Evolutionary conservation across 805 yeast species (phyloP), one percentile per base, ranked within the genome.

Genomic region (Cyberlindnera misumaiensis): DNA sequence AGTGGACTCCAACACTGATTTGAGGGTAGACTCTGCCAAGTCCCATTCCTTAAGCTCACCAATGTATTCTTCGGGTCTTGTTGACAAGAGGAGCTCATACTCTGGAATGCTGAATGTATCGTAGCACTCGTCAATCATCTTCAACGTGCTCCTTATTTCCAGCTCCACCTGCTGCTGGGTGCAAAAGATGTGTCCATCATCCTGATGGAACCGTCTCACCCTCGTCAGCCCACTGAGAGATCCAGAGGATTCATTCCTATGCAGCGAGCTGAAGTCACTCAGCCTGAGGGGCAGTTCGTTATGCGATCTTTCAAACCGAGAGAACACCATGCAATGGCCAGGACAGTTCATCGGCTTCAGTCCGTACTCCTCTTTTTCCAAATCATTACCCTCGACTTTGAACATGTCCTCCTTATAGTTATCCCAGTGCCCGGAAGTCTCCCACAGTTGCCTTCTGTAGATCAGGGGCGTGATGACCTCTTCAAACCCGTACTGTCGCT

Each of bases 131-230:
- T 80, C 82, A 38, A 93, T 75, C 53, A 93, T 66, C 51, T 76
- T 70, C 41, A 93, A 67, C 11, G 93, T 83, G 39, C 76, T 73
- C 9, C 68, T 53, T 35, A 93, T 88, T 55, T 93, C 98, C 24
- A 58, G 51, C 35, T 72, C 73, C 34, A 93, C 80, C 62, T 93
- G 98, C 6, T 72, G 77, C 27, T 73, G 68, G 2, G 81, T 75
- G 56, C 98, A 93, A 59, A 93, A 93, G 20, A 93, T 89, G 53
- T 93, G 98, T 7, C 97, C 97, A 59, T 93, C 98, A 60, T 93
- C 98, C 63, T 93, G 98, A 60, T 93, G 98, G 63, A 93, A 93
- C 46, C 96, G 69, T 42, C 98, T 74, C 3, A 93, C 96, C 40
- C 98, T 70, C 0, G 97, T 93, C 28, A 93, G 66, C 0, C 98